A percentile compares a stretch with the other conserved stretches of the same genome.
Evolutionary conservation across 768 basidiomycete genomes (phyloP).

Genomic region (Tricholomella constricta): DNA sequence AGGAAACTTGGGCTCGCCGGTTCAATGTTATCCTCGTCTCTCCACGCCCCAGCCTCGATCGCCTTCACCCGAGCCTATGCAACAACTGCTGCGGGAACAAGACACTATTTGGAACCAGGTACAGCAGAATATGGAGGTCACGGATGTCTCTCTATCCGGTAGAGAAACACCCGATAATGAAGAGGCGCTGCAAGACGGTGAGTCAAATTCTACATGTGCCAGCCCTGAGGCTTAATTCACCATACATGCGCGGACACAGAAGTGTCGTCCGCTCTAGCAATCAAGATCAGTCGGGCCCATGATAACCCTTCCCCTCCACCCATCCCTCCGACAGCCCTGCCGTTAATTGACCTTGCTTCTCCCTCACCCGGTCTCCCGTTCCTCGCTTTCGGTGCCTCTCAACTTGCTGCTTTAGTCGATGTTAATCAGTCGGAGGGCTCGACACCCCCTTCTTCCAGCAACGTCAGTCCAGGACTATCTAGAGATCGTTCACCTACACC

Average conservation of each 20-base stretch:
- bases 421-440: not conserved
- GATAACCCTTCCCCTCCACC: conserved; percentile 74
- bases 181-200: conserved; percentile 44
- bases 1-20: conserved; percentile 23
- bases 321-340: conserved; percentile 7
- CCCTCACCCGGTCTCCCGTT: conserved; percentile 5
- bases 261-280: conserved; percentile 68
- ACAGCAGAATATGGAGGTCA: conserved; percentile 34
- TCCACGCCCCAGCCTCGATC: conserved; percentile 40
- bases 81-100: not conserved
- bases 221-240: conserved; percentile 3
- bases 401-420: not conserved
- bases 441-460: not conserved
- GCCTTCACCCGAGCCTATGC: conserved; percentile 4
- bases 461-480: conserved; percentile 2
- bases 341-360: not conserved
- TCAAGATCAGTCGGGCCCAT: conserved; percentile 64
- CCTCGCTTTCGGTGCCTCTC: not conserved
- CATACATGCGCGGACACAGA: conserved; percentile 38
- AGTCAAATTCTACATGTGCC: conserved; percentile 23
- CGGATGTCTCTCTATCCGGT: conserved; percentile 31
- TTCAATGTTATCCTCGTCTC: conserved; percentile 54
- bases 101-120: conserved; percentile 17
- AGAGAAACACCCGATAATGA: conserved; percentile 54
- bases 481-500: not conserved